Conservation (phyloP, 345 rosid genomes). For the Carallia brachiata region DNA sequence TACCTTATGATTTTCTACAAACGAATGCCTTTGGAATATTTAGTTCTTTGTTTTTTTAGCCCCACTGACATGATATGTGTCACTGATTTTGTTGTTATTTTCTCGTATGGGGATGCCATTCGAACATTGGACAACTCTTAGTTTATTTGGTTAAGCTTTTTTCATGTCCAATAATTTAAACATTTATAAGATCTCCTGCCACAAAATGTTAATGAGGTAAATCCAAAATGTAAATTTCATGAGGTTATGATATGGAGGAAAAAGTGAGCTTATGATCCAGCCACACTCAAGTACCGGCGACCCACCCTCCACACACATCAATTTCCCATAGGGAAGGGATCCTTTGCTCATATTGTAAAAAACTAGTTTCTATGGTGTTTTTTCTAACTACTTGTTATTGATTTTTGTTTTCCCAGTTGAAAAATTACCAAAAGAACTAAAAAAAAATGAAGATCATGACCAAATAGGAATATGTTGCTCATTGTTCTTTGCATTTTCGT, state of each 20-base stretch:
- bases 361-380: constrained; percentile 11
- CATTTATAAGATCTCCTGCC: not conserved
- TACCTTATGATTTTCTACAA: not conserved
- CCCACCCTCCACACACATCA: constrained; percentile 70
- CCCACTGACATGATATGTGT: not conserved
- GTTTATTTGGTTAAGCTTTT: constrained; percentile 81
- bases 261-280: constrained; percentile 96
- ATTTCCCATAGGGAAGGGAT: constrained; percentile 55
- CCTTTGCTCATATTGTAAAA: constrained; percentile 8
- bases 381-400: constrained; percentile 3
- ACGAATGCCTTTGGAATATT: constrained; percentile 9
- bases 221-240: constrained; percentile 42
- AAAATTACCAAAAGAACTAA: constrained; percentile 67
- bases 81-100: not conserved
- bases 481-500: constrained; percentile 9
- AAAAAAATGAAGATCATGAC: constrained; percentile 84
- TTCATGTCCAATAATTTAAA: constrained; percentile 10
- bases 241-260: constrained; percentile 98
- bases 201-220: constrained; percentile 12
- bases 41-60: not conserved
- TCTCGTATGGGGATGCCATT: constrained; percentile 23
- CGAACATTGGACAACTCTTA: constrained; percentile 42
- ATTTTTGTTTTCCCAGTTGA: constrained; percentile 40
- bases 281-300: constrained; percentile 99
- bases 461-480: constrained; percentile 92